phyloP scores from a whole-genome alignment of 768 basidiomycete species.

The Tylopilus sp. region DNA sequence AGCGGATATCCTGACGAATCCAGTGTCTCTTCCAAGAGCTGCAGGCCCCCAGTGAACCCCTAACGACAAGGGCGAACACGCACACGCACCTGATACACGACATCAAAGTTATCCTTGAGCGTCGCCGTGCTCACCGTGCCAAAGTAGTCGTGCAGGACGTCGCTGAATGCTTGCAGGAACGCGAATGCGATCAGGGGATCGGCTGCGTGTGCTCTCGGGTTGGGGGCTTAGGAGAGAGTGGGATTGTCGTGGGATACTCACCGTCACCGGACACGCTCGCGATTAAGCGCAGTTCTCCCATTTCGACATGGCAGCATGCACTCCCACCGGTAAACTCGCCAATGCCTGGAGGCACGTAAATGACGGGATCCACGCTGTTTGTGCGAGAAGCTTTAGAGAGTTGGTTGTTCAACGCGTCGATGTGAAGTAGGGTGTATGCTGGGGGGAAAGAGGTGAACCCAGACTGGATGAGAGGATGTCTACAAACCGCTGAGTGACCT shows the following conservation, averaged over 20 bases:
- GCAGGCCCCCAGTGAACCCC: constrained; percentile 2
- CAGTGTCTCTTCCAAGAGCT: constrained; percentile 95
- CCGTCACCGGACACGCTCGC: constrained; percentile 84
- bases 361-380: constrained; percentile 67
- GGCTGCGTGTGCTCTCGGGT: constrained; percentile 44
- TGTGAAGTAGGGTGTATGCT: constrained; percentile 79
- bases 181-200: constrained; percentile 90
- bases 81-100: constrained; percentile 79
- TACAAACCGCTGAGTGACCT: constrained; percentile 24
- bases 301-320: constrained; percentile 80
- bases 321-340: constrained; percentile 44
- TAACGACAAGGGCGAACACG: neutral
- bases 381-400: constrained; percentile 51
- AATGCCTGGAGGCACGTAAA: constrained; percentile 53
- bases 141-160: constrained; percentile 83
- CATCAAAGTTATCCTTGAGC: constrained; percentile 89
- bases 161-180: constrained; percentile 81
- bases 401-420: constrained; percentile 80
- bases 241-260: constrained; percentile 27
- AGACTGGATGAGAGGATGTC: constrained; percentile 83
- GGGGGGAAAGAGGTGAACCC: constrained; percentile 77
- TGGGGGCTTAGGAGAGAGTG: neutral
- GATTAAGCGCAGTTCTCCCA: constrained; percentile 71
- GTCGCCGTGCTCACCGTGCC: constrained; percentile 77
- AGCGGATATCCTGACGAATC: constrained; percentile 90